A percentile compares a stretch with the other conserved stretches of the same genome.
These are phyloP conservation scores for Trypanosomatidae sp. DNA, from an alignment of 208 protist genomes.

Conservation along the genomic window DNA sequence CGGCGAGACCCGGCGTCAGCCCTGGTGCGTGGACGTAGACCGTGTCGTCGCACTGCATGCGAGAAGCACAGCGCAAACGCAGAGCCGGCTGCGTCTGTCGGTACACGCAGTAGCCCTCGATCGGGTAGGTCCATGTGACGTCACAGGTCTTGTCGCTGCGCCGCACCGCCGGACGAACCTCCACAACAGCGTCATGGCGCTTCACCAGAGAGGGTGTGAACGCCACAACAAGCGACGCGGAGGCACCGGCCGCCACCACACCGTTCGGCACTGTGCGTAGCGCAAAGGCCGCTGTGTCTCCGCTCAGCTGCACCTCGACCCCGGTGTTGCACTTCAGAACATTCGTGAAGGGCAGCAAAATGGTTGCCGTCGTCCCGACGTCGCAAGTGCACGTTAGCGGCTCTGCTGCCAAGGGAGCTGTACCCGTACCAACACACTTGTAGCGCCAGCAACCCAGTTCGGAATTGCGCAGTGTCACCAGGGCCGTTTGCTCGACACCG, in stretches of 20 bases:
- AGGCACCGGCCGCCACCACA: constrained; percentile 41
- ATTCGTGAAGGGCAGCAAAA: constrained; percentile 75
- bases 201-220: constrained; percentile 73
- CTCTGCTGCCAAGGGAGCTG: constrained; percentile 45
- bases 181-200: constrained; percentile 51
- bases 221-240: constrained; percentile 45
- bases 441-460: constrained; percentile 86
- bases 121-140: constrained; percentile 76
- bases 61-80: constrained; percentile 62
- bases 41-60: constrained; percentile 48
- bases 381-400: constrained; percentile 47
- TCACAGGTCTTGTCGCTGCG: constrained; percentile 25
- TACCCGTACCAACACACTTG: constrained; percentile 64
- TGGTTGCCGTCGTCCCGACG: constrained; percentile 36
- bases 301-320: constrained; percentile 34
- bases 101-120: constrained; percentile 82
- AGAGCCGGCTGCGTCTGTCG: constrained; percentile 41
- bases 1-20: constrained; percentile 31
- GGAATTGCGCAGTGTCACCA: constrained; percentile 61
- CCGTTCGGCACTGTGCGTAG: constrained; percentile 24
- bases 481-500: constrained; percentile 42
- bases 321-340: constrained; percentile 55
- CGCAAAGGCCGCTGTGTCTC: constrained; percentile 32
- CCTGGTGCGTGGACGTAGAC: constrained; percentile 52
- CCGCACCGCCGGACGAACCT: constrained; percentile 45